Evolutionary conservation across 202 grass and related monocot genomes (phyloP).

Genomic region (Panicum hallii): DNA sequence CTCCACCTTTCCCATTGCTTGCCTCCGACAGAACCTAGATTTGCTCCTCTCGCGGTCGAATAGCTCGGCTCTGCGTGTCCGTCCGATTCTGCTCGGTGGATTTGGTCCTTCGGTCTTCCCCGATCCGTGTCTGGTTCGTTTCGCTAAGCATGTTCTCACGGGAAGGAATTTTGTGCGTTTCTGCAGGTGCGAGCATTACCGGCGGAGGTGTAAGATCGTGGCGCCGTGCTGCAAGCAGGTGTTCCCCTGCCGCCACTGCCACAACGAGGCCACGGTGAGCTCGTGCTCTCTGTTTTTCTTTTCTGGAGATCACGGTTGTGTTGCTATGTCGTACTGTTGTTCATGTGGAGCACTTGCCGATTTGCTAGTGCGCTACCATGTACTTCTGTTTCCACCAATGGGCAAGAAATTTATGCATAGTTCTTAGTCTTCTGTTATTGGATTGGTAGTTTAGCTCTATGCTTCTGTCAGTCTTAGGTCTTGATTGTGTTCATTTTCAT

Average conservation of each 20-base stretch:
- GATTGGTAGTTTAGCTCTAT: neutral
- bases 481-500: neutral
- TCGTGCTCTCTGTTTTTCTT: neutral
- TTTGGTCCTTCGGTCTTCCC: neutral
- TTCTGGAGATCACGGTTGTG: neutral
- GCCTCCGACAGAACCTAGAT: neutral
- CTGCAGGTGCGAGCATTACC: constrained; percentile 86
- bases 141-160: constrained; percentile 18
- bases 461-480: neutral
- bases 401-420: neutral
- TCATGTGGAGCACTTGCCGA: neutral
- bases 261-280: constrained; percentile 85
- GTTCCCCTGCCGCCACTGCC: constrained; percentile 93
- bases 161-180: neutral
- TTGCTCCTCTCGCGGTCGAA: neutral
- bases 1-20: neutral
- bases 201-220: constrained; percentile 92
- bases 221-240: constrained; percentile 89
- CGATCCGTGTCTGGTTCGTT: constrained; percentile 1
- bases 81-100: neutral
- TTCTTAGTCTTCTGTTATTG: neutral
- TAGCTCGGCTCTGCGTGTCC: neutral
- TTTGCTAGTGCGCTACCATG: neutral
- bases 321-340: neutral
- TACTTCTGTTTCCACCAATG: neutral